Evolutionary conservation across 1,284 basidiomycete genomes (phyloP).

Genomic region (Golubevia pallescens): DNA sequence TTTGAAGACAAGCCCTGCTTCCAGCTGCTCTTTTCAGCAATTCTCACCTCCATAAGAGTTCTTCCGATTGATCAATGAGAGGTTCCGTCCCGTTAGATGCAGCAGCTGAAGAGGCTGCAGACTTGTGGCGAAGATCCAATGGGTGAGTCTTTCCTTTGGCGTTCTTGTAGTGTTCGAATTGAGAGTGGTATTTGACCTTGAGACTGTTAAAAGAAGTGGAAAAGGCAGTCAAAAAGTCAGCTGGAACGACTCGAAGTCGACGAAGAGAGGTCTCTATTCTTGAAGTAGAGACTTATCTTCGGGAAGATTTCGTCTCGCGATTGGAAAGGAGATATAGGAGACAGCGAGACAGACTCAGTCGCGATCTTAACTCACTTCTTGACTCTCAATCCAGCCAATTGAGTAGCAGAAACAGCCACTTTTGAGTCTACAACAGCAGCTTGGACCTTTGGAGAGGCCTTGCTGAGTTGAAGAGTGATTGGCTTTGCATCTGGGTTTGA

Average conservation of each 20-base stretch:
- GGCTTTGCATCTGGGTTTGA: not conserved
- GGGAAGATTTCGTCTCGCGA: too few relatives aligned
- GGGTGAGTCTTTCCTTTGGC: slow-evolving; percentile 7
- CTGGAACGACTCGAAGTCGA: too few relatives aligned
- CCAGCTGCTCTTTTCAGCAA: too few relatives aligned
- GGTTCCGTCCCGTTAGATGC: not conserved
- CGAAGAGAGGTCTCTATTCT: not conserved
- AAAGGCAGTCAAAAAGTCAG: too few relatives aligned
- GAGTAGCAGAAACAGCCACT: not conserved
- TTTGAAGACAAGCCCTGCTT: too few relatives aligned
- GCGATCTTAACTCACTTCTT: too few relatives aligned
- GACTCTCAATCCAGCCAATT: too few relatives aligned
- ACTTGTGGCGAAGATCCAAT: not conserved
- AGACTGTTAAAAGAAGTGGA: not conserved
- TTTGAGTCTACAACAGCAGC: not conserved
- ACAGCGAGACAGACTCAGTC: too few relatives aligned
- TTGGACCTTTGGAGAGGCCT: not conserved
- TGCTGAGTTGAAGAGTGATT: not conserved
- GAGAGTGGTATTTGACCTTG: slow-evolving; percentile 3
- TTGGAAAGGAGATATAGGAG: too few relatives aligned
- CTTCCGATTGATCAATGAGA: slow-evolving; percentile 6
- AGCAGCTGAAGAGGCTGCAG: not conserved
- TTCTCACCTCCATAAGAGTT: slow-evolving; percentile 6
- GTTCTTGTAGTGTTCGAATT: slow-evolving; percentile 8
- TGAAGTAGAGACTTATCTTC: too few relatives aligned